Percentiles rank a stretch among this genome's conserved stretches.
These are phyloP conservation scores for Ophiobolus disseminans DNA, from an alignment of 2,329 filamentous ascomycete species.

Conservation along the genomic window DNA sequence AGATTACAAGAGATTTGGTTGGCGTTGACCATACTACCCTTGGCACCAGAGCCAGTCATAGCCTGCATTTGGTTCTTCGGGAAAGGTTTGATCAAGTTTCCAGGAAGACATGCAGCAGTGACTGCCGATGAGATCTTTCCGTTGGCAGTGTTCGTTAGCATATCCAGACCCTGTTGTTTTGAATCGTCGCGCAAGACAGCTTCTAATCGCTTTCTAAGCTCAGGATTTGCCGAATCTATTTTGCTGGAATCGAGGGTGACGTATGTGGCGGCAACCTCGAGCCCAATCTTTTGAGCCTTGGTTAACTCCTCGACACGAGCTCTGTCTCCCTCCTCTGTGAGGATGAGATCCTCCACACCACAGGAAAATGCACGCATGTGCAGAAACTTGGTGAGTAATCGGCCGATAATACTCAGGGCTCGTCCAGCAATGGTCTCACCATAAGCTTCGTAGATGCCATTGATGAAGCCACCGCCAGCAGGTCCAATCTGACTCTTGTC, in stretches of 20 bases:
- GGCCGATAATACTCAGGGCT: constrained; percentile 85
- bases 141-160: constrained; percentile 77
- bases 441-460: constrained; percentile 92
- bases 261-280: constrained; percentile 83
- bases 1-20: constrained; percentile 98
- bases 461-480: constrained; percentile 83
- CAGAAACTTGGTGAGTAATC: constrained; percentile 85
- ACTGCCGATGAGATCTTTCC: constrained; percentile 77
- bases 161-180: constrained; percentile 90
- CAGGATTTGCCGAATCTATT: constrained; percentile 68
- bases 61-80: constrained; percentile 98
- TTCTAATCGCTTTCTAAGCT: constrained; percentile 80
- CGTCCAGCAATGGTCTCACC: constrained; percentile 86
- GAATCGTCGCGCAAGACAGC: constrained; percentile 88
- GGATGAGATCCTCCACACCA: constrained; percentile 91
- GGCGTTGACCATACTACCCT: constrained; percentile 91
- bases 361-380: constrained; percentile 96
- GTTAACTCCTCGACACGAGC: constrained; percentile 72
- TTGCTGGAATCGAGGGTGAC: constrained; percentile 77
- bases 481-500: constrained; percentile 97
- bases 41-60: constrained; percentile 97
- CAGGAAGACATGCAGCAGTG: constrained; percentile 79
- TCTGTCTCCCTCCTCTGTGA: constrained; percentile 80
- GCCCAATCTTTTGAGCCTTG: constrained; percentile 72
- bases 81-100: constrained; percentile 86